Evolutionary conservation across 176 grass and related monocot species (phyloP), one percentile per base, ranked within the genome.

Genomic region (Triticum dicoccoides): DNA sequence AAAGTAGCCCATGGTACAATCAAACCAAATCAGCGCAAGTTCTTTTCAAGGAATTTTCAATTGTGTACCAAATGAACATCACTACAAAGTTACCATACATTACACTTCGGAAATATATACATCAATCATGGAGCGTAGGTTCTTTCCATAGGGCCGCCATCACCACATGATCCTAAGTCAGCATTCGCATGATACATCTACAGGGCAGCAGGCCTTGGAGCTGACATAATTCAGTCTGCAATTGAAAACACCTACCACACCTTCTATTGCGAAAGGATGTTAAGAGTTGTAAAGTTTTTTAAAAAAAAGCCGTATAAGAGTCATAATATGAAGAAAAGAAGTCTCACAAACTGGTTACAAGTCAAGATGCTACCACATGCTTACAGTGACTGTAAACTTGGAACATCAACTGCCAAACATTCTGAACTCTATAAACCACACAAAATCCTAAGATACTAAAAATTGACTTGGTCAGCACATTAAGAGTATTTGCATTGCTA

Each of bases 181-280:
- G 61, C 61, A 63, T 63, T 63, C 61, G 3, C 61, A 25, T 24
- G 61, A 63, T 11, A 25, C 61, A 25, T 24, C 61, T 63, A 63
- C 9, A 63, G 8, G 21, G n/a, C 59, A 24, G 61, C 61, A 63
- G 74, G 74, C 27, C 52, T 56, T 34, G 25, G 5, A 21, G 14
- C 51, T 49, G 32, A 34, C 18, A 29, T 33, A 54, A 52, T 54
- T 76, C 49, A 34, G 27, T 77, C 47, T 77, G 74, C 74, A 56
- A 77, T 51, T 56, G 74, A 34, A 77, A 77, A 77, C 27, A 54
- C 17, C 74, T 34, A 54, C 74, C 27, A 77, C 74, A 33, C 27
- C 45, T 77, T 56, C 47, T 56, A 34, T 12, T 77, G 15, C 17
- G 32, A 0, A 34, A 77, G 74, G 1, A 27, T 33, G 9, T 77